Evolutionary conservation across 768 basidiomycete genomes (phyloP).

Genomic region (Tubosaeta brunneosetosa): DNA sequence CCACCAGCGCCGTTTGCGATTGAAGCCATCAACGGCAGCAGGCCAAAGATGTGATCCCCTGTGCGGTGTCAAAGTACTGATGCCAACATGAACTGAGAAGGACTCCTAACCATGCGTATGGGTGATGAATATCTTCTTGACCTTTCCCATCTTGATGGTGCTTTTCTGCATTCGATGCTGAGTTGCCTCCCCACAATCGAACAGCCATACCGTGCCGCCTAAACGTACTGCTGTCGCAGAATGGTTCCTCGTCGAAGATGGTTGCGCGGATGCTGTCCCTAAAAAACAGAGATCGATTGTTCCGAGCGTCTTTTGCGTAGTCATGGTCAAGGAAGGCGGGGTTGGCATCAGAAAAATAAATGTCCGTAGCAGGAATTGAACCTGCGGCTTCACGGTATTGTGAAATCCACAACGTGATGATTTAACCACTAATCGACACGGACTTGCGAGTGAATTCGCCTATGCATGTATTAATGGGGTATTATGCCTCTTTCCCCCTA

Average conservation of each 20-base stretch:
- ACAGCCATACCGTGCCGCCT: slow-evolving; percentile 71
- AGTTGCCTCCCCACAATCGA: slow-evolving; percentile 83
- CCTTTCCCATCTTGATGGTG: slow-evolving; percentile 68
- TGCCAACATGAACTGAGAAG: neutral
- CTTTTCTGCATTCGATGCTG: slow-evolving; percentile 75
- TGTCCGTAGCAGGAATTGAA: slow-evolving; percentile 39
- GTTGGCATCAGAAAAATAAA: slow-evolving; percentile 9
- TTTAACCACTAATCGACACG: slow-evolving; percentile 43
- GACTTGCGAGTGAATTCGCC: slow-evolving; percentile 14
- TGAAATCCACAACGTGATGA: slow-evolving; percentile 37
- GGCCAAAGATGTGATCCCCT: slow-evolving; percentile 83
- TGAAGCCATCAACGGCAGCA: slow-evolving; percentile 63
- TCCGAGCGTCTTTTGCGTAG: slow-evolving; percentile 19
- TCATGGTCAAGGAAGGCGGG: slow-evolving; percentile 7
- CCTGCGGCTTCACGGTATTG: slow-evolving; percentile 36
- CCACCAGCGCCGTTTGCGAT: slow-evolving; percentile 75
- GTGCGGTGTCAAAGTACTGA: neutral
- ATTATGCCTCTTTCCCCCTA: neutral
- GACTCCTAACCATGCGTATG: slow-evolving; percentile 70
- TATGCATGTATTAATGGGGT: neutral
- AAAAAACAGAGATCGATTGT: slow-evolving; percentile 65
- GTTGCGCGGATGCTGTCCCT: slow-evolving; percentile 78
- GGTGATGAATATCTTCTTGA: slow-evolving; percentile 82
- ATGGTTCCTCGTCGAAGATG: slow-evolving; percentile 74
- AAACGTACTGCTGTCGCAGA: slow-evolving; percentile 67